Conservation (phyloP, 306 rosid species). For the Castanospermum australe region DNA sequence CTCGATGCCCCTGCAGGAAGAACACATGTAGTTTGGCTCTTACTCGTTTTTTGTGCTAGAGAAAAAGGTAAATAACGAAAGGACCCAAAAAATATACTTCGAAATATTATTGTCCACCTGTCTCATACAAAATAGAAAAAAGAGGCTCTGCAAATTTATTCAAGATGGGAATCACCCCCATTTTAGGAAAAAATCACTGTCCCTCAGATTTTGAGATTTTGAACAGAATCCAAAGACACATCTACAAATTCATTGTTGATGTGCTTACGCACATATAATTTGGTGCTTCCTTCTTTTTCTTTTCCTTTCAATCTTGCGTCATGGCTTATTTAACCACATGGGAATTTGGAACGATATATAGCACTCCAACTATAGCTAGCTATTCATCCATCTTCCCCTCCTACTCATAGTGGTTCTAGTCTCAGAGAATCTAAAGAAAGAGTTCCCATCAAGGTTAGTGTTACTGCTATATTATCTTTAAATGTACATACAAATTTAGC, state of each 20-base stretch:
- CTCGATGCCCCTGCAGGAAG: neutral
- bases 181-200: constrained; percentile 41
- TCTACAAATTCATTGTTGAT: constrained; percentile 21
- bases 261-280: constrained; percentile 16
- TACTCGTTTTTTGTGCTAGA: constrained; percentile 14
- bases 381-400: constrained; percentile 3
- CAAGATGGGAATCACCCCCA: constrained; percentile 28
- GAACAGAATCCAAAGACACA: constrained; percentile 33
- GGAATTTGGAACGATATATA: neutral
- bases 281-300: neutral
- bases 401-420: neutral
- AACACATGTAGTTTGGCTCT: neutral
- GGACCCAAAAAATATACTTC: constrained; percentile 29
- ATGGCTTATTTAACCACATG: constrained; percentile 9
- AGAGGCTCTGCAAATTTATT: constrained; percentile 25
- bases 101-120: constrained; percentile 34
- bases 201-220: constrained; percentile 38
- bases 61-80: constrained; percentile 24
- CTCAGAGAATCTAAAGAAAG: constrained; percentile 8
- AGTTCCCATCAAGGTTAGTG: constrained; percentile 35
- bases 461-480: constrained; percentile 1
- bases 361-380: neutral
- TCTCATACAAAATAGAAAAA: constrained; percentile 24
- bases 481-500: neutral
- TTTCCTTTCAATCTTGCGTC: constrained; percentile 11